Conservation (phyloP, 306 rosid genomes). For the Rosa rugosa region DNA sequence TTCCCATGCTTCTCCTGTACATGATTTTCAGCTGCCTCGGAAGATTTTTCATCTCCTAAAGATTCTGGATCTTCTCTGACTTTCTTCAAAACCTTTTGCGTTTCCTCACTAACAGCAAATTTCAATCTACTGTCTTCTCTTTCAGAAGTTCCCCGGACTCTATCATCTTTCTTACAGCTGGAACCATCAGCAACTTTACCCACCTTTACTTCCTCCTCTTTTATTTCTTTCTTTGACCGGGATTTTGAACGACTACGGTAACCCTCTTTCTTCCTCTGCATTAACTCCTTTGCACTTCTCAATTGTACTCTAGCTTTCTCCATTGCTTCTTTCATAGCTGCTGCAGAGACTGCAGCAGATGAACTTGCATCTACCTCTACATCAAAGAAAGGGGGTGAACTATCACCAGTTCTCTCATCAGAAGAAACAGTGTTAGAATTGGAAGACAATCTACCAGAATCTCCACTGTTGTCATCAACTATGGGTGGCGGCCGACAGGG, state of each 20-base stretch:
- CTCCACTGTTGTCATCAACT: slow-evolving; percentile 47
- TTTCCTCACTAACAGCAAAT: slow-evolving; percentile 49
- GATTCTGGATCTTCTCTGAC: slow-evolving; percentile 38
- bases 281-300: slow-evolving; percentile 57
- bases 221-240: slow-evolving; percentile 39
- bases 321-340: slow-evolving; percentile 65
- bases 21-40: slow-evolving; percentile 28
- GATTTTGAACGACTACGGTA: slow-evolving; percentile 40
- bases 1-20: slow-evolving; percentile 36
- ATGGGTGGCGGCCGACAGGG: slow-evolving; percentile 86
- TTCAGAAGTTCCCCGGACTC: slow-evolving; percentile 34
- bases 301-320: slow-evolving; percentile 57
- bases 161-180: slow-evolving; percentile 41
- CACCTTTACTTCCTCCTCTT: slow-evolving; percentile 37
- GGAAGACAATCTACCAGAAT: slow-evolving; percentile 34
- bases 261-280: slow-evolving; percentile 58
- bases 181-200: slow-evolving; percentile 34
- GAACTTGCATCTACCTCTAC: slow-evolving; percentile 84
- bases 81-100: slow-evolving; percentile 44
- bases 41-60: slow-evolving; percentile 37
- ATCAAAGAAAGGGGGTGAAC: slow-evolving; percentile 76
- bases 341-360: slow-evolving; percentile 70
- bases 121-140: slow-evolving; percentile 33
- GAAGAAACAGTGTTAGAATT: slow-evolving; percentile 36
- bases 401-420: slow-evolving; percentile 47